Evolutionary conservation across 495 filamentous ascomycete species (phyloP).

Genomic region (Neurospora tetraspora): DNA sequence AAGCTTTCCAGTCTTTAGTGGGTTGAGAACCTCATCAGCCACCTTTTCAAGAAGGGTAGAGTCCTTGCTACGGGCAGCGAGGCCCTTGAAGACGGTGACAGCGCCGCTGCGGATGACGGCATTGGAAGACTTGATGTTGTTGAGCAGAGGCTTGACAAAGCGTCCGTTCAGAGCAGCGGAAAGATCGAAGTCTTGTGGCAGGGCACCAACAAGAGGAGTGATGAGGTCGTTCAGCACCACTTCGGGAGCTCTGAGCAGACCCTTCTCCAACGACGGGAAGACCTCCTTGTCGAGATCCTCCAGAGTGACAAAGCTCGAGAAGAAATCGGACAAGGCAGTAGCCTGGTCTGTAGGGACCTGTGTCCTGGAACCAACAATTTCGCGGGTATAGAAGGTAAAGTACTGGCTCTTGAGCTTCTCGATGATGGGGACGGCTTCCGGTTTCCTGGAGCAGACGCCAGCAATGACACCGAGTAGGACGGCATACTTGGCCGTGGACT

Average conservation of each 20-base stretch:
- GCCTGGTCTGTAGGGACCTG: constrained; percentile 62
- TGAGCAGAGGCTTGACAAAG: constrained; percentile 73
- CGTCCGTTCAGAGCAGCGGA: constrained; percentile 57
- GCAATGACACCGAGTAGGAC: constrained; percentile 72
- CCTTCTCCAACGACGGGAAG: constrained; percentile 76
- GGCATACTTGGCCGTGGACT: constrained; percentile 58
- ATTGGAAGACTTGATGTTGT: constrained; percentile 86
- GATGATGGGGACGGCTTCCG: constrained; percentile 46
- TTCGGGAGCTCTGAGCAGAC: constrained; percentile 79
- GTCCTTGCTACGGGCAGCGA: constrained; percentile 50
- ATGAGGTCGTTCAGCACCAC: constrained; percentile 73
- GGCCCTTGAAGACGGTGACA: constrained; percentile 55
- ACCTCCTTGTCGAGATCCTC: constrained; percentile 69
- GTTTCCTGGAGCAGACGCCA: constrained; percentile 68
- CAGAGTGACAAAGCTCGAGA: constrained; percentile 57
- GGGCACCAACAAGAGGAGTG: constrained; percentile 53
- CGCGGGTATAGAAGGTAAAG: constrained; percentile 71
- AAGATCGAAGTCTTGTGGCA: constrained; percentile 64
- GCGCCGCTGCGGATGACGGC: constrained; percentile 63
- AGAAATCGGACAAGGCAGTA: constrained; percentile 71
- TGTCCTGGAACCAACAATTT: constrained; percentile 71
- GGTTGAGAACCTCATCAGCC: constrained; percentile 62
- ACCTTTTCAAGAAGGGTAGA: constrained; percentile 49
- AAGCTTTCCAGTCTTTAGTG: constrained; percentile 72
- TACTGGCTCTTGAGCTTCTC: constrained; percentile 57